Evolutionary conservation across 2,329 filamentous ascomycete species (phyloP).

Genomic region (Phaeosphaeria sp.): DNA sequence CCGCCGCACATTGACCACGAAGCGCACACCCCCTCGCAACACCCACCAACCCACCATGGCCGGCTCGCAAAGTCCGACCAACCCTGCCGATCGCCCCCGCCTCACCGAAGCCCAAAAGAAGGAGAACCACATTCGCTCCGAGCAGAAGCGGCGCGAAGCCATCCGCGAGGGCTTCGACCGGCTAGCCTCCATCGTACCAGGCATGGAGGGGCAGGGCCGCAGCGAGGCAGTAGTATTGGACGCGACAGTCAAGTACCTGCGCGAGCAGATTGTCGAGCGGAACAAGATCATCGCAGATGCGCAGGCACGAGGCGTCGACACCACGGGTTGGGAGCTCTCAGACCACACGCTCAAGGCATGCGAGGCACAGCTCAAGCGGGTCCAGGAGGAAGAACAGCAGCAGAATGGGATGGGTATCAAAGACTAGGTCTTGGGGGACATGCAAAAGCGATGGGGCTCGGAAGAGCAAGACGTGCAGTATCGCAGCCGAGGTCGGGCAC

Average conservation of each 20-base stretch:
- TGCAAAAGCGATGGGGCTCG: neutral
- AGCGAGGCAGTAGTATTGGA: conserved; percentile 86
- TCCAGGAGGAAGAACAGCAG: conserved; percentile 26
- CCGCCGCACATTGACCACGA: neutral
- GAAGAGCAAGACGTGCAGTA: neutral
- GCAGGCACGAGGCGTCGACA: conserved; percentile 44
- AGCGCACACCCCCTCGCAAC: neutral
- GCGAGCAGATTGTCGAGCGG: conserved; percentile 49
- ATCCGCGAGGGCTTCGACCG: conserved; percentile 86
- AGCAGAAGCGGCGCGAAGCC: conserved; percentile 71
- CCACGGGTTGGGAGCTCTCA: conserved; percentile 39
- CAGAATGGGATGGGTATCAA: conserved; percentile 10
- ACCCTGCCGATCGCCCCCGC: conserved; percentile 63
- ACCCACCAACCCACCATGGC: conserved; percentile 23
- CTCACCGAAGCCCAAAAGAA: conserved; percentile 76
- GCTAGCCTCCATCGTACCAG: conserved; percentile 80
- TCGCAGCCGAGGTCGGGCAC: neutral
- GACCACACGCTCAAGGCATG: conserved; percentile 37
- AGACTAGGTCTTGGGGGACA: neutral
- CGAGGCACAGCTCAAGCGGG: conserved; percentile 34
- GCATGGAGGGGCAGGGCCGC: conserved; percentile 80
- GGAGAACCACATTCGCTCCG: conserved; percentile 74
- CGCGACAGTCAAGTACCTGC: conserved; percentile 54
- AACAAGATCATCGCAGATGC: conserved; percentile 46
- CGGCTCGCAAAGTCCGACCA: conserved; percentile 36